phyloP scores from a whole-genome alignment of 331 rosid genomes.

The Quercus phellos region DNA sequence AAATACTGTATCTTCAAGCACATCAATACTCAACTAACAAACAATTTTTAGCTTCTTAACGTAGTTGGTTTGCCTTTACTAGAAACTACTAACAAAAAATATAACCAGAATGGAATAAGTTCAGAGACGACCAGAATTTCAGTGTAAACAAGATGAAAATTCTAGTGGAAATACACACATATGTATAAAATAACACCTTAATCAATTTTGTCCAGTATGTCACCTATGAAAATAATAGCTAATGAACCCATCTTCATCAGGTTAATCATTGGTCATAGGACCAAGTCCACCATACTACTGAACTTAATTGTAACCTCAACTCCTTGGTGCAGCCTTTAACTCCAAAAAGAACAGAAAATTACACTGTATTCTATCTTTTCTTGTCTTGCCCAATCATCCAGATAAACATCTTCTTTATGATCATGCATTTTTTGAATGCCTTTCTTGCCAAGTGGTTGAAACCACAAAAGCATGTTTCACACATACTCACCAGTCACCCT shows the following conservation, averaged over 20 bases:
- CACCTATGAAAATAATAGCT: not conserved
- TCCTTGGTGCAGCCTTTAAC: not conserved
- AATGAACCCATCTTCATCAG: not conserved
- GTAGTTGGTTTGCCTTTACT: not conserved
- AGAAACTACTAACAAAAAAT: not conserved
- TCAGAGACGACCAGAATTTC: too few relatives aligned
- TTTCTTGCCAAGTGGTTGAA: not conserved
- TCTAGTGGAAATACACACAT: not conserved
- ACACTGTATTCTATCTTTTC: not conserved
- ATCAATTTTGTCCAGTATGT: not conserved
- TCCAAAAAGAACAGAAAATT: not conserved
- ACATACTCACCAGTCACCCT: not conserved
- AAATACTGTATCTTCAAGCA: not conserved
- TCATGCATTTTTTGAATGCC: not conserved
- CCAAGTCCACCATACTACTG: not conserved
- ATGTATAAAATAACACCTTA: not conserved
- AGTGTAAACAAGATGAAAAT: not conserved
- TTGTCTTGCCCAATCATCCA: not conserved
- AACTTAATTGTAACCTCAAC: not conserved
- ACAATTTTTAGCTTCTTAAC: not conserved
- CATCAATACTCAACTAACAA: not conserved
- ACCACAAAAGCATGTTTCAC: not conserved
- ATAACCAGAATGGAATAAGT: too few relatives aligned
- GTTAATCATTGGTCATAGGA: not conserved
- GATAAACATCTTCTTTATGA: not conserved